Conservation (phyloP, 768 basidiomycete species). For the Collybia sordida region DNA sequence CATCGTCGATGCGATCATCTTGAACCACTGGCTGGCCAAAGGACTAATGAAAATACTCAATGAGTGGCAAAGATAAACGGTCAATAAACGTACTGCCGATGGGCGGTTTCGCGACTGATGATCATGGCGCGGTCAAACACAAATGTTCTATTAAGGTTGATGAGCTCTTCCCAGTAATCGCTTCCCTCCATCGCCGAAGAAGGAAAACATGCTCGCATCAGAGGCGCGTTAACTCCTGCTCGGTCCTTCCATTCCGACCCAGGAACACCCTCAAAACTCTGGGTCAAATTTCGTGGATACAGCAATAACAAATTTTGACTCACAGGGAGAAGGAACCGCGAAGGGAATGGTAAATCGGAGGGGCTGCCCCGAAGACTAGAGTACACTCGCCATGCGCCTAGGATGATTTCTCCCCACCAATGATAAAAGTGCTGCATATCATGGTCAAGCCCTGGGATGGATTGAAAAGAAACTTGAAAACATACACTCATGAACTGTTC, state of each 20-base stretch:
- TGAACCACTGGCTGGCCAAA: slow-evolving; percentile 27
- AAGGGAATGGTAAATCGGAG: slow-evolving; percentile 7
- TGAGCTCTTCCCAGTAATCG: slow-evolving; percentile 65
- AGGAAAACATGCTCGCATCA: slow-evolving; percentile 68
- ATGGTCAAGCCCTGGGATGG: no score
- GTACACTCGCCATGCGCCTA: slow-evolving; percentile 22
- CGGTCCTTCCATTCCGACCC: slow-evolving; percentile 19
- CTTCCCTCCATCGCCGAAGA: slow-evolving; percentile 54
- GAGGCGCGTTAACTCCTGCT: slow-evolving; percentile 36
- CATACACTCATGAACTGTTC: slow-evolving; percentile 22
- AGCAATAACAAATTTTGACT: background rate
- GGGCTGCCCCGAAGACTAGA: slow-evolving; percentile 8
- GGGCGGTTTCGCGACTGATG: slow-evolving; percentile 65
- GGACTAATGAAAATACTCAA: slow-evolving; percentile 18
- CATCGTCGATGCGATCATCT: slow-evolving; percentile 36
- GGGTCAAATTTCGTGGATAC: slow-evolving; percentile 16
- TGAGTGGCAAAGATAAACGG: background rate
- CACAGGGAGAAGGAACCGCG: slow-evolving; percentile 22
- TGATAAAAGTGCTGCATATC: slow-evolving; percentile 21
- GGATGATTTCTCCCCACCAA: slow-evolving; percentile 28
- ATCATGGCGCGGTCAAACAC: slow-evolving; percentile 64
- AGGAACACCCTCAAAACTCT: slow-evolving; percentile 10
- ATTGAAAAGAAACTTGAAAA: background rate
- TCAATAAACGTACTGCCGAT: slow-evolving; percentile 33
- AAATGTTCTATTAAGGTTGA: slow-evolving; percentile 44